These are phyloP conservation scores for Amphichorda felina DNA, from an alignment of 2,329 filamentous ascomycete species.

Conservation along the genomic window DNA sequence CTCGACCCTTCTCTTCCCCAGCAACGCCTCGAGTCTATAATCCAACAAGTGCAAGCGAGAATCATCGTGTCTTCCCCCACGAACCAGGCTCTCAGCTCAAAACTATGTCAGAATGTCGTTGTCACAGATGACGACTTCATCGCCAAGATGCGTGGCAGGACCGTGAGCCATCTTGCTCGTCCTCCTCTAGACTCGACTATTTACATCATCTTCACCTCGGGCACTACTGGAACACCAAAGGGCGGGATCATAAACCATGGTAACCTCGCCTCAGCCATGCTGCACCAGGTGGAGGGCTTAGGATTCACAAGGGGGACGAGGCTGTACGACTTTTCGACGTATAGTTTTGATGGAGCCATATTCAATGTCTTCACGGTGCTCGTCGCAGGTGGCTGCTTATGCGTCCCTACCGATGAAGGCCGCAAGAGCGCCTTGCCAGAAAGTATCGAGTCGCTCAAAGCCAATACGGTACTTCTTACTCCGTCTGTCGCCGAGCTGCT, in stretches of 20 bases:
- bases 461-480: conserved; percentile 6
- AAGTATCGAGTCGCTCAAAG: conserved; percentile 6
- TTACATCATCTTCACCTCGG: conserved; percentile 12
- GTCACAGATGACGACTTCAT: not conserved
- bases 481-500: conserved; percentile 1
- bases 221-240: conserved; percentile 12
- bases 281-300: not conserved
- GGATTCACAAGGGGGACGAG: not conserved
- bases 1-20: conserved; percentile 7
- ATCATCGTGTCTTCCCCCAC: not conserved
- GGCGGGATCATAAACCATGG: conserved; percentile 9
- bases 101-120: not conserved
- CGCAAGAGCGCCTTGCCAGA: conserved; percentile 6
- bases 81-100: not conserved
- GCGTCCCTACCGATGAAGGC: conserved; percentile 7
- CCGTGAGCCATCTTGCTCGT: not conserved
- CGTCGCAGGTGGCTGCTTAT: conserved; percentile 4
- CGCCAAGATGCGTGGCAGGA: not conserved
- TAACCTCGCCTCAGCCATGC: conserved; percentile 4
- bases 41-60: not conserved
- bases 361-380: conserved; percentile 5
- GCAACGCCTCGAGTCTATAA: not conserved
- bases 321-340: conserved; percentile 5
- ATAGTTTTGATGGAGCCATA: conserved; percentile 7
- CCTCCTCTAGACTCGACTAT: conserved; percentile 2